A percentile compares a stretch with the other conserved stretches of the same genome.
phyloP scores from a whole-genome alignment of 208 protist genomes.

The Naegleria lovaniensis region DNA sequence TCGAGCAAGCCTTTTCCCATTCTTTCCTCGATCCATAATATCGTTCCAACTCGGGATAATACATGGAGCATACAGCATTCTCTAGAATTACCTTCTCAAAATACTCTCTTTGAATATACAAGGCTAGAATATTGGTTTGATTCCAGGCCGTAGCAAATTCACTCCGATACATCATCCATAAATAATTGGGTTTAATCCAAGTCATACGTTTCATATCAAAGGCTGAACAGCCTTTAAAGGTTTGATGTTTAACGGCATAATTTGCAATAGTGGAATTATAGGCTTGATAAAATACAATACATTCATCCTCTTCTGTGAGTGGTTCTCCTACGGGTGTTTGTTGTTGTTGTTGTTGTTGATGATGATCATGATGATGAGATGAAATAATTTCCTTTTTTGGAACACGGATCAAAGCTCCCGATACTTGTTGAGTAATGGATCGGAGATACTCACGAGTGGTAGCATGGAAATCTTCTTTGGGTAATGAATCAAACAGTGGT shows the following conservation, averaged over 20 bases:
- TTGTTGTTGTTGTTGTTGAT: neutral
- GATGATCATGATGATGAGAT: too few relatives aligned
- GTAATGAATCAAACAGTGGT: neutral
- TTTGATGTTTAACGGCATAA: slow-evolving; percentile 21
- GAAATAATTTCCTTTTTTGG: too few relatives aligned
- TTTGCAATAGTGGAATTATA: slow-evolving; percentile 12
- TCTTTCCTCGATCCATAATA: neutral
- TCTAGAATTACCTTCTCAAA: slow-evolving; percentile 18
- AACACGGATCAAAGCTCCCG: neutral
- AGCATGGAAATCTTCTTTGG: neutral
- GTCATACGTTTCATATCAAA: neutral
- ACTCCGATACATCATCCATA: slow-evolving; percentile 24
- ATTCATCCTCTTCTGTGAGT: neutral
- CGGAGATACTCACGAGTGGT: neutral
- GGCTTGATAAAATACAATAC: slow-evolving; percentile 20
- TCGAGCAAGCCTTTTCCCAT: neutral
- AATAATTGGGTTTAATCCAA: slow-evolving; percentile 27
- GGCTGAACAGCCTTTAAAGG: neutral
- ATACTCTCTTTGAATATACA: neutral
- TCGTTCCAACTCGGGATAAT: neutral
- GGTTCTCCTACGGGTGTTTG: neutral
- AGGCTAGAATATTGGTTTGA: neutral
- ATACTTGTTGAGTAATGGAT: neutral
- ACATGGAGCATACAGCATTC: neutral
- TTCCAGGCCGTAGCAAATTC: neutral